Base-by-base conservation (phyloP, 2,329 filamentous ascomycete genomes). In the Coniochaeta sp. region DNA sequence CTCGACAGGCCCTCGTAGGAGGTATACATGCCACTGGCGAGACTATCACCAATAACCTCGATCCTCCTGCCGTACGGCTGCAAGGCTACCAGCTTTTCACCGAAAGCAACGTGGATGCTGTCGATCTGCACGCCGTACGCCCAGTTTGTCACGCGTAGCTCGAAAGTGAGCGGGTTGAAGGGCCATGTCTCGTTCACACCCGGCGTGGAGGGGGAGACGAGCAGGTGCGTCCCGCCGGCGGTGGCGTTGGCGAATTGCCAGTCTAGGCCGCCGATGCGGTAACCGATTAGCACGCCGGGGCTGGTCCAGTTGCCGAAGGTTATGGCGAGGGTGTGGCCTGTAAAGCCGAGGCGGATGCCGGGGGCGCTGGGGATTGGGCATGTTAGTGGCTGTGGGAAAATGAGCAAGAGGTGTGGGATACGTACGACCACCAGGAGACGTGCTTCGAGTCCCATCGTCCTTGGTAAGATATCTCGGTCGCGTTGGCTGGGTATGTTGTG, bases 231-330 rank as follows among this genome's bases (percentile, higher is more conserved):
- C 12, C 70, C 70, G 24, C 73, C 71, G 0, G 74, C 71, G 2
- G 79, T 82, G 45, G 84, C 74, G 58, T 85, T 84, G 30, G 78
- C 81, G 59, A 83, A 78, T 52, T 71, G 67, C 81, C 81, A 85
- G 59, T 82, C 80, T 49, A 79, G 71, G 3, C 78, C 78, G 35
- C 71, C 71, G 24, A 83, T 69, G n/a, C 79, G 75, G 61, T 81
- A 84, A 5, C 74, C 80, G 27, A 85, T 65, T 2, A 84, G 68
- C 12, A 76, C 76, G 13, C 68, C 70, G 50, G 72, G 63, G 13
- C 68, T 69, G 9, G 78, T 81, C 35, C 71, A 63, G 38, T 73
- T 65, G n/a, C 78, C 78, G 53, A 82, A 81, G 18, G 69, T 74
- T 46, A 81, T 67, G 27, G 77, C 78, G 9, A 81, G 72, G 12